These are phyloP conservation scores for Tothia fuscella DNA, from an alignment of 2,329 filamentous ascomycete genomes.

Conservation along the genomic window DNA sequence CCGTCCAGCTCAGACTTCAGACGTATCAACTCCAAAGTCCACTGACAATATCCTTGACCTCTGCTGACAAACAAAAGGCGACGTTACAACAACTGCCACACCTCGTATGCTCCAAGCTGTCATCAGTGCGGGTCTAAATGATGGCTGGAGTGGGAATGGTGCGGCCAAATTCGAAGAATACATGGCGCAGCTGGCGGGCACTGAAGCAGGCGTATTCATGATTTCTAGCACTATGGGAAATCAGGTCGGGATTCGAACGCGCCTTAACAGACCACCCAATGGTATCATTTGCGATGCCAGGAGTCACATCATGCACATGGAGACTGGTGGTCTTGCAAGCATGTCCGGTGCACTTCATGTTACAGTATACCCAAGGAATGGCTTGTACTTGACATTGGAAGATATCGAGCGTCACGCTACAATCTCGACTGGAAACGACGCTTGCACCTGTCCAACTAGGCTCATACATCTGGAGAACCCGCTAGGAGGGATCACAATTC, in stretches of 20 bases:
- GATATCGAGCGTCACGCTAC: conserved; percentile 58
- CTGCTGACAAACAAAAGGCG: conserved; percentile 19
- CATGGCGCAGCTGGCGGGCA: conserved; percentile 60
- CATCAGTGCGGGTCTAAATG: conserved; percentile 58
- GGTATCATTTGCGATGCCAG: conserved; percentile 67
- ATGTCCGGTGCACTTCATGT: conserved; percentile 61
- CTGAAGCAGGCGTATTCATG: conserved; percentile 68
- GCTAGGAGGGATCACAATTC: conserved; percentile 65
- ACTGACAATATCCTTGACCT: background rate
- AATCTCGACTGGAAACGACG: conserved; percentile 45
- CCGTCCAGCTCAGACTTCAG: background rate
- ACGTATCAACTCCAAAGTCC: background rate
- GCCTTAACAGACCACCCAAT: conserved; percentile 68
- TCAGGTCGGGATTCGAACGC: conserved; percentile 70
- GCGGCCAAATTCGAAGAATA: conserved; percentile 67
- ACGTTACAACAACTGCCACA: conserved; percentile 65
- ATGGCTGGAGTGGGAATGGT: conserved; percentile 77
- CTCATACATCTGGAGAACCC: conserved; percentile 82
- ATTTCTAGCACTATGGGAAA: conserved; percentile 92
- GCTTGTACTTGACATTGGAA: conserved; percentile 60
- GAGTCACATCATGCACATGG: conserved; percentile 63
- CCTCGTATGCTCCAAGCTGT: conserved; percentile 72
- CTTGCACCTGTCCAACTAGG: conserved; percentile 68
- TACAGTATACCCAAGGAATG: conserved; percentile 56
- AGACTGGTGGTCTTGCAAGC: conserved; percentile 55